Percentiles rank a stretch among this genome's conserved stretches.
These are phyloP conservation scores for Daldinia bambusicola DNA, from an alignment of 495 filamentous ascomycete species.

Conservation along the genomic window DNA sequence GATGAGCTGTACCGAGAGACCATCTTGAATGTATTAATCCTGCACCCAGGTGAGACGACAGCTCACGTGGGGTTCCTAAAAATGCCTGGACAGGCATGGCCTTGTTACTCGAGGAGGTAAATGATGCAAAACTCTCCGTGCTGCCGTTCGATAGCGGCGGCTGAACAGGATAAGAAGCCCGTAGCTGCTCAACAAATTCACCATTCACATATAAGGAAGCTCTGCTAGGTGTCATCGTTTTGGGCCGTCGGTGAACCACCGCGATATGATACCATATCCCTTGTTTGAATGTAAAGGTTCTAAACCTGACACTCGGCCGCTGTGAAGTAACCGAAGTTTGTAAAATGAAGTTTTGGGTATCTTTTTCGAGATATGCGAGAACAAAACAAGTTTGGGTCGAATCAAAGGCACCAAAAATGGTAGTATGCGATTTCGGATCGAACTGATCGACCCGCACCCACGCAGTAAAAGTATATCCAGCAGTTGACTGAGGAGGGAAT, in stretches of 20 bases:
- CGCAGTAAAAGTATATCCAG: constrained; percentile 86
- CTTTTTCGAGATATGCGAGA: constrained; percentile 91
- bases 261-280: constrained; percentile 91
- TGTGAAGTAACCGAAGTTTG: constrained; percentile 92
- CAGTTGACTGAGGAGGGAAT: constrained; percentile 77
- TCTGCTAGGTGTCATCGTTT: constrained; percentile 78
- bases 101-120: constrained; percentile 64
- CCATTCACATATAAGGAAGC: constrained; percentile 92
- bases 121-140: constrained; percentile 69
- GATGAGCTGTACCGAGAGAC: constrained; percentile 88
- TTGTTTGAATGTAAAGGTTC: constrained; percentile 77
- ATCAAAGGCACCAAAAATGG: constrained; percentile 95
- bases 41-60: constrained; percentile 81
- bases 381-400: constrained; percentile 92
- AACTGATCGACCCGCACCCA: constrained; percentile 91
- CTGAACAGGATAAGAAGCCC: constrained; percentile 81
- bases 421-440: constrained; percentile 86
- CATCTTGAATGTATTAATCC: constrained; percentile 81
- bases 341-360: constrained; percentile 94
- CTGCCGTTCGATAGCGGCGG: constrained; percentile 70
- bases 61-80: constrained; percentile 89
- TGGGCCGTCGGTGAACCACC: constrained; percentile 81
- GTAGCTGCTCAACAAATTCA: constrained; percentile 91
- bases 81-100: constrained; percentile 85
- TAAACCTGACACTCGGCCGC: constrained; percentile 92